Base-by-base conservation (phyloP, 2,329 filamentous ascomycete genomes). In the Epicoccum nigrum region DNA sequence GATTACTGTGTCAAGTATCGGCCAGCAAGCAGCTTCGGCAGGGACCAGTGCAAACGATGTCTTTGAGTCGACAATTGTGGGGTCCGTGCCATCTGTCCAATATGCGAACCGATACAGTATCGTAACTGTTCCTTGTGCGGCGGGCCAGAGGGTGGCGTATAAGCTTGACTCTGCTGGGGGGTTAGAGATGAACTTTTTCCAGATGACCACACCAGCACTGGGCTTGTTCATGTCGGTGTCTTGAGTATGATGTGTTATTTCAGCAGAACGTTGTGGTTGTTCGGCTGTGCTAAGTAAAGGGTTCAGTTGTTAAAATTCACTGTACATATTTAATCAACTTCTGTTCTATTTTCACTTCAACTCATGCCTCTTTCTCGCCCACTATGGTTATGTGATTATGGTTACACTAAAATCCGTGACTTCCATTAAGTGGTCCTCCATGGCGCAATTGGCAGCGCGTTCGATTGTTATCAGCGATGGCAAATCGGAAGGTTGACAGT, bases 1-100 rank as follows among this genome's bases (percentile, higher is more conserved):
- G n/a, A 62, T 76, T 35, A 50, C 19, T 7, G 62, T 73, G 17
- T 63, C 62, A 21, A 58, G 60, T 28, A 59, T 75, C 7, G 44
- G 44, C 23, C 44, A 34, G n/a, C 33, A 44, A 28, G 46, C 41
- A 16, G 51, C 45, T n/a, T 52, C 46, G 1, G 28, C 41, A n/a
- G 23, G 33, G 1, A 56, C 54, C 7, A 59, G 40, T 30, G 53
- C 47, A 7, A 55, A 39, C 20, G 56, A 55, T 15, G 44, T 50
- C 4, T 51, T 50, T 7, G 33, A 6, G 7, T 48, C 51, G 0
- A 46, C 28, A 5, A 15, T 51, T 1, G 42, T 69, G 20, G 67
- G 64, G 7, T 46, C 17, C 17, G 52, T 62, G 6, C 40, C 49
- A 7, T 46, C 25, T 1, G 15, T 70, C 11, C 27, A 55, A 17